Percentiles rank a stretch among this genome's conserved stretches.
phyloP scores from a whole-genome alignment of 495 filamentous ascomycete genomes.

The Neurospora sp. region DNA sequence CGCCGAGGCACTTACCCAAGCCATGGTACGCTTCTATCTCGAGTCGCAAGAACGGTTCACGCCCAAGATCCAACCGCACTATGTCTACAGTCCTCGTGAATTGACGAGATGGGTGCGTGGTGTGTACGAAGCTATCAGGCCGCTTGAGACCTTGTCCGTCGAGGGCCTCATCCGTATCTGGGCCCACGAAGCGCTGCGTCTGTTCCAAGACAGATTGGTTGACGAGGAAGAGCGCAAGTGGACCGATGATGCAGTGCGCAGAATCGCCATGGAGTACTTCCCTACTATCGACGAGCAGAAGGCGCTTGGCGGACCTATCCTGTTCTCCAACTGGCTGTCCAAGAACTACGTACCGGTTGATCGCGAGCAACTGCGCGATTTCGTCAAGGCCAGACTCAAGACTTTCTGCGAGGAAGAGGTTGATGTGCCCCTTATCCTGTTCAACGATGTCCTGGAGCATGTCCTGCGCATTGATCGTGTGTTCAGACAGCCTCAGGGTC shows the following conservation, averaged over 20 bases:
- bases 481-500: conserved; percentile 95
- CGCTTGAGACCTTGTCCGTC: conserved; percentile 73
- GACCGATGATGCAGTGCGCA: conserved; percentile 76
- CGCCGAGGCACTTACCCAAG: conserved; percentile 85
- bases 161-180: conserved; percentile 95
- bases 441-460: conserved; percentile 97
- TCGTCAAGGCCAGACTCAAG: conserved; percentile 91
- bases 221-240: conserved; percentile 89
- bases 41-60: conserved; percentile 93
- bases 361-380: conserved; percentile 85
- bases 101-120: conserved; percentile 94
- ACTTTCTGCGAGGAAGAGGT: conserved; percentile 99
- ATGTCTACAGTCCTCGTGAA: conserved; percentile 98
- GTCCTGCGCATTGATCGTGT: conserved; percentile 96
- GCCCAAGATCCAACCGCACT: conserved; percentile 92
- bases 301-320: conserved; percentile 84
- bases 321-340: conserved; percentile 99
- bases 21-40: conserved; percentile 94
- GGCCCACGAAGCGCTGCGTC: conserved; percentile 90
- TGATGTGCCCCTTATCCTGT: conserved; percentile 91
- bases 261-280: conserved; percentile 85
- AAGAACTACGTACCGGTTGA: conserved; percentile 97
- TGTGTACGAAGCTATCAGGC: conserved; percentile 91
- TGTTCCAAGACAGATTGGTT: conserved; percentile 95
- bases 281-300: conserved; percentile 80